phyloP scores from a whole-genome alignment of 495 filamentous ascomycete genomes.

The Aspergillus wentii region DNA sequence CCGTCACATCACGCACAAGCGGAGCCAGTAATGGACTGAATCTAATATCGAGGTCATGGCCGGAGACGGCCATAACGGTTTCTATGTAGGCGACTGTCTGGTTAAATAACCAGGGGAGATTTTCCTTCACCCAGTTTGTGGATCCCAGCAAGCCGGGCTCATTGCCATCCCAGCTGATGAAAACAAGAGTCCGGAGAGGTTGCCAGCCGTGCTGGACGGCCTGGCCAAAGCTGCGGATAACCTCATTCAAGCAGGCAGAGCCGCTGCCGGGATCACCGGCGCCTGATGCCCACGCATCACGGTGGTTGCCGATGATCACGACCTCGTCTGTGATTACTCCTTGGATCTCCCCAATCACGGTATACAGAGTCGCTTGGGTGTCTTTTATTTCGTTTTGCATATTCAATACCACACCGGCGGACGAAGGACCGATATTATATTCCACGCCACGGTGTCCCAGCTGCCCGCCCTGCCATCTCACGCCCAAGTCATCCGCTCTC shows the following conservation, averaged over 20 bases:
- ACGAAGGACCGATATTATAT: slow-evolving; percentile 76
- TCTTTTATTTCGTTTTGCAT: slow-evolving; percentile 74
- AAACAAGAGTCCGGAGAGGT: slow-evolving; percentile 49
- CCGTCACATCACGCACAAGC: neutral
- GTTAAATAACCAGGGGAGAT: slow-evolving; percentile 62
- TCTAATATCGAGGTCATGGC: slow-evolving; percentile 25
- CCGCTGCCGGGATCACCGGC: slow-evolving; percentile 69
- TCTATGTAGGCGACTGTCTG: slow-evolving; percentile 60
- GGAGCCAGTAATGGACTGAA: slow-evolving; percentile 54
- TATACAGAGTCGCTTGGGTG: slow-evolving; percentile 69
- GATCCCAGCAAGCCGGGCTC: slow-evolving; percentile 52
- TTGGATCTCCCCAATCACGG: slow-evolving; percentile 79
- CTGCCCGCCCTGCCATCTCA: slow-evolving; percentile 56
- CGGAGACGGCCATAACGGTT: slow-evolving; percentile 46
- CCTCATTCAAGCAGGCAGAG: slow-evolving; percentile 72
- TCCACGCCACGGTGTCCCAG: slow-evolving; percentile 67
- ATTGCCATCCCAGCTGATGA: slow-evolving; percentile 59
- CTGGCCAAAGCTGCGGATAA: slow-evolving; percentile 63
- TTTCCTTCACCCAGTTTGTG: slow-evolving; percentile 52
- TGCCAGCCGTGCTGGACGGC: slow-evolving; percentile 63
- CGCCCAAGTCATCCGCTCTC: slow-evolving; percentile 58
- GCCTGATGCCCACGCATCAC: slow-evolving; percentile 77
- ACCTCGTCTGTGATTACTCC: slow-evolving; percentile 71
- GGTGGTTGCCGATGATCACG: slow-evolving; percentile 74
- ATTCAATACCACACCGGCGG: slow-evolving; percentile 57